Conservation (phyloP, 1,284 basidiomycete species). For the Amylostereum areolatum region DNA sequence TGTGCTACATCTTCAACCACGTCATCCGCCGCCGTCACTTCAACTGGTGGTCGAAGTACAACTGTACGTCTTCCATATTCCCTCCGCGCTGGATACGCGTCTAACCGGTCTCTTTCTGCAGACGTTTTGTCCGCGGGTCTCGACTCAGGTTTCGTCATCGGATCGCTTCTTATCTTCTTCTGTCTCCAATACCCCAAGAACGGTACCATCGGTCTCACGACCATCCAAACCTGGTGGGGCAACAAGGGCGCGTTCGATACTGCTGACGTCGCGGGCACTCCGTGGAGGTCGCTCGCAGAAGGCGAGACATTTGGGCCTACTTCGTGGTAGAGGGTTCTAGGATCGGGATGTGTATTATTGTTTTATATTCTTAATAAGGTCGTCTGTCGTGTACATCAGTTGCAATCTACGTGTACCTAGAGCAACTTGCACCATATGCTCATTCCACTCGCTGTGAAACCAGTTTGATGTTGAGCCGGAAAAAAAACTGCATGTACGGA, state of each 20-base stretch:
- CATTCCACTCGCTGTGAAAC: no score
- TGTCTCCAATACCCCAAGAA: constrained; percentile 58
- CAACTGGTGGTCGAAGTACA: constrained; percentile 47
- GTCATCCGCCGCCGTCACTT: constrained; percentile 37
- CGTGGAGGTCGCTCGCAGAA: constrained; percentile 22
- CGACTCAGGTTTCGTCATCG: constrained; percentile 56
- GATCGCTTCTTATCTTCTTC: constrained; percentile 62
- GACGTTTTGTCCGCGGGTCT: constrained; percentile 54
- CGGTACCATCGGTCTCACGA: constrained; percentile 51
- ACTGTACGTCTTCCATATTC: constrained; percentile 19
- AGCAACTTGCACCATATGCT: no score
- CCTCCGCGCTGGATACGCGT: not conserved
- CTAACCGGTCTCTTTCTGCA: constrained; percentile 5
- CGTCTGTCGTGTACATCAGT: no score
- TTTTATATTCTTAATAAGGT: no score
- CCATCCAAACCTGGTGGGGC: constrained; percentile 66
- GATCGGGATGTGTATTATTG: no score
- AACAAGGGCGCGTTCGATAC: constrained; percentile 47
- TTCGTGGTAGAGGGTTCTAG: constrained; percentile 3
- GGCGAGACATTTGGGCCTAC: constrained; percentile 32
- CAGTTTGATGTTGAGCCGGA: no score
- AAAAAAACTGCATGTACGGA: no score
- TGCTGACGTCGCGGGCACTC: constrained; percentile 30
- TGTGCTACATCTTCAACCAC: constrained; percentile 46
- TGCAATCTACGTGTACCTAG: no score